Conservation (phyloP, 257 asterid genomes). For the Solanum gandarillasii region DNA sequence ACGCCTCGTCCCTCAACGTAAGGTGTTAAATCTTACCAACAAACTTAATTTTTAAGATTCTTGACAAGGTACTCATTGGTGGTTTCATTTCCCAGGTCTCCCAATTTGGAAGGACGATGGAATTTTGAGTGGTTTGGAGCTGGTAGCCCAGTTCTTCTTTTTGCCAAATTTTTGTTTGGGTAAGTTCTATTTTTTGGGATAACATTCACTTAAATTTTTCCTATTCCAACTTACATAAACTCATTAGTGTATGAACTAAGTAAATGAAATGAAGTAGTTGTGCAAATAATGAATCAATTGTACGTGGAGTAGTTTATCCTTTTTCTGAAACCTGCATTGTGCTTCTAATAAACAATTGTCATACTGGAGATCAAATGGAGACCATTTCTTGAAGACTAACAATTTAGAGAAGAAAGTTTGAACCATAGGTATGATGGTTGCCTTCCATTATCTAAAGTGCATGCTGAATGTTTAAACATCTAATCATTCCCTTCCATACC, state of each 20-base stretch:
- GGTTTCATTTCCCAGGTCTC: slow-evolving; percentile 51
- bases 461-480: neutral
- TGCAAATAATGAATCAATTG: neutral
- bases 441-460: neutral
- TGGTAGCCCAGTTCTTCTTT: slow-evolving; percentile 59
- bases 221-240: neutral
- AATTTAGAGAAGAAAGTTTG: neutral
- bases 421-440: neutral
- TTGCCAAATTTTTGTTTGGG: slow-evolving; percentile 60
- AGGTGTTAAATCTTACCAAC: slow-evolving; percentile 22
- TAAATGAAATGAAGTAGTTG: neutral
- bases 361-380: neutral
- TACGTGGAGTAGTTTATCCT: neutral
- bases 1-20: slow-evolving; percentile 92
- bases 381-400: neutral
- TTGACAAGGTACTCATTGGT: neutral
- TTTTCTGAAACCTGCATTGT: neutral
- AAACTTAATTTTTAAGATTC: neutral
- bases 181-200: slow-evolving; percentile 13
- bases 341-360: neutral
- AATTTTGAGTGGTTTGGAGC: slow-evolving; percentile 67
- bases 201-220: neutral
- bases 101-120: slow-evolving; percentile 65
- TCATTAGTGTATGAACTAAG: neutral
- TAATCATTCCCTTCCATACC: neutral